Percentiles rank a stretch among this genome's conserved stretches.
phyloP scores from a whole-genome alignment of 352 stramenopile species.

The Phytophthora niederhauseri region DNA sequence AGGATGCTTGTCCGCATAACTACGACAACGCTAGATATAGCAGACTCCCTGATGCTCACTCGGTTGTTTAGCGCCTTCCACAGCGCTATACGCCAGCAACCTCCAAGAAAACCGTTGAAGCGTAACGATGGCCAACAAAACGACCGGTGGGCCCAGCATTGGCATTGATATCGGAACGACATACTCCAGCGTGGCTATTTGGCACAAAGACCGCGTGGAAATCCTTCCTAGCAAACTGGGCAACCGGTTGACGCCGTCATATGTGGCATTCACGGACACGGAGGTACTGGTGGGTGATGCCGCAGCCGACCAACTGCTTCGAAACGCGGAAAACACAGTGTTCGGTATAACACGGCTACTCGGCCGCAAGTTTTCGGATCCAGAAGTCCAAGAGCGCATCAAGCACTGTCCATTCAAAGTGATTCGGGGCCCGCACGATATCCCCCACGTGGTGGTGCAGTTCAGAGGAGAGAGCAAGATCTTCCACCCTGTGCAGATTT shows the following conservation, averaged over 20 bases:
- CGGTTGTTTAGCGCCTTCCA: not conserved
- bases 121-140: not conserved
- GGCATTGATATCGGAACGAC: constrained; percentile 1
- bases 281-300: not conserved
- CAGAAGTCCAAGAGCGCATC: not conserved
- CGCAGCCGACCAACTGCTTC: not conserved
- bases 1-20: not conserved
- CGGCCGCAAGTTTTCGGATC: constrained; percentile 11
- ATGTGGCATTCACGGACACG: not conserved
- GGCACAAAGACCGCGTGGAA: not conserved
- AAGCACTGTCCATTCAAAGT: constrained; percentile 8
- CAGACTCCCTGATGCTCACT: no score
- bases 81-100: not conserved
- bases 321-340: constrained; percentile 1
- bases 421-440: not conserved
- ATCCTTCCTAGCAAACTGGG: not conserved
- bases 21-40: not conserved
- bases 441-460: constrained; percentile 1
- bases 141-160: not conserved
- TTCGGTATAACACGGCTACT: not conserved
- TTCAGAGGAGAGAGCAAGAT: not conserved
- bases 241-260: not conserved
- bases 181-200: not conserved
- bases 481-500: not conserved
- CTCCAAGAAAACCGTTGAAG: not conserved